phyloP scores from a whole-genome alignment of 139 green algal genomes.

The Coccomyxa sp. region DNA sequence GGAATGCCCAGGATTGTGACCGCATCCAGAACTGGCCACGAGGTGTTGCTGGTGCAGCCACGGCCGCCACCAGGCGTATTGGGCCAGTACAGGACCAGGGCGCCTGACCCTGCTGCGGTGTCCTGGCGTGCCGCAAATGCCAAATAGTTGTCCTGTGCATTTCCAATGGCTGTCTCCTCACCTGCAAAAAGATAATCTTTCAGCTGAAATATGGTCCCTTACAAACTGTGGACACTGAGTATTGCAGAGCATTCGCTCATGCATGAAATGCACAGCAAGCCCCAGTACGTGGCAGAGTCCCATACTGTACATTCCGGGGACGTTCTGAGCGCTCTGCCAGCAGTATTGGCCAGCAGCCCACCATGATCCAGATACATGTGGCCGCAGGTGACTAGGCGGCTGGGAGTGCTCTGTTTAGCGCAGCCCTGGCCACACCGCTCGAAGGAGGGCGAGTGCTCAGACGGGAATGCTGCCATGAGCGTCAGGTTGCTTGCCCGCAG shows the following conservation, averaged over 20 bases:
- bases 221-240: no score
- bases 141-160: neutral
- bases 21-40: neutral
- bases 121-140: neutral
- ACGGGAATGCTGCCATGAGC: neutral
- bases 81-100: neutral
- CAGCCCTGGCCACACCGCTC: neutral
- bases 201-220: no score
- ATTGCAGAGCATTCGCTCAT: no score
- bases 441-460: neutral
- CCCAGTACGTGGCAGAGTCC: no score
- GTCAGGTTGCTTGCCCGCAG: neutral
- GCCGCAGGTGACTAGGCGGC: neutral
- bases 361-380: slow-evolving; percentile 8
- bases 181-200: neutral
- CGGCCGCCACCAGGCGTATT: neutral
- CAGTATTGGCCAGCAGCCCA: neutral
- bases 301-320: no score
- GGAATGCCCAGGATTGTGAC: neutral
- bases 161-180: neutral
- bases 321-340: no score
- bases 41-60: neutral
- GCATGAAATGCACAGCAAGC: no score
- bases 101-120: neutral
- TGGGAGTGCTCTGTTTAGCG: neutral